These are phyloP conservation scores for Pythium rishiriense DNA, from an alignment of 352 stramenopile species.

Conservation along the genomic window DNA sequence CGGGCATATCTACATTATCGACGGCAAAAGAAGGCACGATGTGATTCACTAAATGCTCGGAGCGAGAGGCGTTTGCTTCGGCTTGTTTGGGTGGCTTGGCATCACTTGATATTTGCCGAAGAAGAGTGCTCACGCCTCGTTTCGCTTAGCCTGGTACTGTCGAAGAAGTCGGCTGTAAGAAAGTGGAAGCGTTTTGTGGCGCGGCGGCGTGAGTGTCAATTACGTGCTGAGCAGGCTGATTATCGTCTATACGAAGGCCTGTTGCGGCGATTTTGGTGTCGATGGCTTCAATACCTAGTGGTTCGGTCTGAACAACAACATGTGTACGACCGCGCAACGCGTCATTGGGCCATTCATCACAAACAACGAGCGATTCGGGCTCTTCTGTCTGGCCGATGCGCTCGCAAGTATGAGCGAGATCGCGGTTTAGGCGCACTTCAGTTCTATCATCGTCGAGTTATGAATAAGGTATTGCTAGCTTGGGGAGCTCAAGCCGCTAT, in stretches of 20 bases:
- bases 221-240: constrained; percentile 14
- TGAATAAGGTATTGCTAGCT: background rate
- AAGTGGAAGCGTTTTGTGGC: constrained; percentile 21
- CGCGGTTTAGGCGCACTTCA: background rate
- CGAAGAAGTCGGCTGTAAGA: constrained; percentile 4
- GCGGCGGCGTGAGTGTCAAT: background rate
- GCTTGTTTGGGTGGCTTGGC: constrained; percentile 3
- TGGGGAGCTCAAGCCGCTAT: constrained; percentile 1
- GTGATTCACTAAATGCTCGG: background rate
- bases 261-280: constrained; percentile 17
- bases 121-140: background rate
- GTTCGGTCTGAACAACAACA: background rate
- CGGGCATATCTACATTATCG: background rate
- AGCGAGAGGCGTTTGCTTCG: background rate
- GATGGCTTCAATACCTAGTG: background rate
- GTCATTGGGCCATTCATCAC: background rate
- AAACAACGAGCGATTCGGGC: constrained; percentile 8
- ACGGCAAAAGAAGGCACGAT: background rate
- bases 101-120: background rate
- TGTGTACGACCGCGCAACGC: background rate
- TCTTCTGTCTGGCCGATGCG: constrained; percentile 1
- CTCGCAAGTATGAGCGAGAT: constrained; percentile 5
- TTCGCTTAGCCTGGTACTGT: background rate
- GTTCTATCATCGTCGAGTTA: background rate
- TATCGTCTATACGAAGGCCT: constrained; percentile 14